phyloP scores from a whole-genome alignment of 1,139 yeast genomes.

The Nakaseomyces bracarensis region DNA sequence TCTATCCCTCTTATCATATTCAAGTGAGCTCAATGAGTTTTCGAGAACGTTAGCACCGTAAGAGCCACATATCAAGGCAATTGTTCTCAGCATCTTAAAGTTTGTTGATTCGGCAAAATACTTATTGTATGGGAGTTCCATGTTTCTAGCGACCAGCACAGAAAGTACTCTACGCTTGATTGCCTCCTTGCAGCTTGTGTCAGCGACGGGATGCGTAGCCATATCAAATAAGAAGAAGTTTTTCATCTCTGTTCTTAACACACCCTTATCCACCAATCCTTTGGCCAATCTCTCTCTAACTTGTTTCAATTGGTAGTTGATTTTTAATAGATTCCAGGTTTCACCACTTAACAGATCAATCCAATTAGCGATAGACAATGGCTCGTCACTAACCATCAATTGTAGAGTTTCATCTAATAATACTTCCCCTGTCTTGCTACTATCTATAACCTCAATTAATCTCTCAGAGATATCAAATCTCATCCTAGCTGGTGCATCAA shows the following conservation, averaged over 20 bases:
- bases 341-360: constrained; percentile 90
- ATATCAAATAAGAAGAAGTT: constrained; percentile 90
- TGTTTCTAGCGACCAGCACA: constrained; percentile 62
- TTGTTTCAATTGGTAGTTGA: constrained; percentile 90
- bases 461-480: constrained; percentile 84
- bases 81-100: constrained; percentile 65
- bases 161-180: constrained; percentile 62
- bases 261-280: constrained; percentile 97
- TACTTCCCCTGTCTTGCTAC: constrained; percentile 88
- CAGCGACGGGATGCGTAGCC: constrained; percentile 98
- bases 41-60: constrained; percentile 96
- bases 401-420: constrained; percentile 87
- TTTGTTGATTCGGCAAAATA: constrained; percentile 65
- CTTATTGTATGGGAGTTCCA: constrained; percentile 40
- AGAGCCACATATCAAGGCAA: constrained; percentile 79
- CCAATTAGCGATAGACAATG: constrained; percentile 82
- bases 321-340: constrained; percentile 94
- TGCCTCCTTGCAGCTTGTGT: constrained; percentile 73
- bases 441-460: constrained; percentile 76
- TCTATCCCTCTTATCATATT: constrained; percentile 84
- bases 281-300: constrained; percentile 94
- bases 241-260: constrained; percentile 88
- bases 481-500: constrained; percentile 88
- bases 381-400: constrained; percentile 78
- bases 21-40: constrained; percentile 69